phyloP scores from a whole-genome alignment of 2,329 filamentous ascomycete species.

The Albifimbria verrucaria region DNA sequence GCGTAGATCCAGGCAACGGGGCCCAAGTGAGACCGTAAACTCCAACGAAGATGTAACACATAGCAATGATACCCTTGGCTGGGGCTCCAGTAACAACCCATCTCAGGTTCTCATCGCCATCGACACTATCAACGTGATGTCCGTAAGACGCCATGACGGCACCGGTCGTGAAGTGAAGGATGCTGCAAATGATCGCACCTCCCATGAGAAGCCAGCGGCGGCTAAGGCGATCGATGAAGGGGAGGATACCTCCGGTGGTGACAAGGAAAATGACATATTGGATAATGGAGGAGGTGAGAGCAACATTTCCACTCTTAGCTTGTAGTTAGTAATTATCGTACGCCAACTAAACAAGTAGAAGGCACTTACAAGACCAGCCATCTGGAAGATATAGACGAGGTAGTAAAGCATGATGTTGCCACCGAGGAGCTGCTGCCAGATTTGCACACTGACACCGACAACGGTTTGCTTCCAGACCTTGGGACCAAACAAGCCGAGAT shows the following conservation, averaged over 20 bases:
- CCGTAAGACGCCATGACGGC: conserved; percentile 48
- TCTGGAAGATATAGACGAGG: conserved; percentile 59
- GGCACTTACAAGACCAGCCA: conserved; percentile 46
- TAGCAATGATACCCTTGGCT: conserved; percentile 48
- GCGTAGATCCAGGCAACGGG: conserved; percentile 56
- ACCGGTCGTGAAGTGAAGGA: conserved; percentile 45
- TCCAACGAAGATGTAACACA: conserved; percentile 44
- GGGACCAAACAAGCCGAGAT: conserved; percentile 42
- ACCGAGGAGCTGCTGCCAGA: conserved; percentile 52
- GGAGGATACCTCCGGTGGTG: conserved; percentile 47
- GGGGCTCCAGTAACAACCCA: conserved; percentile 42
- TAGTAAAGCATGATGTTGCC: conserved; percentile 58
- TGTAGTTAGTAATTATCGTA: neutral
- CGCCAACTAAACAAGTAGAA: neutral
- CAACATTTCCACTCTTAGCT: conserved; percentile 22
- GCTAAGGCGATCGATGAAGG: conserved; percentile 46
- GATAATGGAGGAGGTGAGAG: conserved; percentile 48
- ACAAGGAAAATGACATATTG: conserved; percentile 55
- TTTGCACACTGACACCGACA: conserved; percentile 48
- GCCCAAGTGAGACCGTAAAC: conserved; percentile 39
- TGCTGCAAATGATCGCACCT: conserved; percentile 42
- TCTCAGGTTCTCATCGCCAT: conserved; percentile 42
- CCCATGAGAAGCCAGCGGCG: conserved; percentile 43
- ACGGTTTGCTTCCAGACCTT: conserved; percentile 48
- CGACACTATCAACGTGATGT: conserved; percentile 37